These are phyloP conservation scores for Coccomyxa sp. DNA, from an alignment of 139 green algal genomes.

Conservation along the genomic window DNA sequence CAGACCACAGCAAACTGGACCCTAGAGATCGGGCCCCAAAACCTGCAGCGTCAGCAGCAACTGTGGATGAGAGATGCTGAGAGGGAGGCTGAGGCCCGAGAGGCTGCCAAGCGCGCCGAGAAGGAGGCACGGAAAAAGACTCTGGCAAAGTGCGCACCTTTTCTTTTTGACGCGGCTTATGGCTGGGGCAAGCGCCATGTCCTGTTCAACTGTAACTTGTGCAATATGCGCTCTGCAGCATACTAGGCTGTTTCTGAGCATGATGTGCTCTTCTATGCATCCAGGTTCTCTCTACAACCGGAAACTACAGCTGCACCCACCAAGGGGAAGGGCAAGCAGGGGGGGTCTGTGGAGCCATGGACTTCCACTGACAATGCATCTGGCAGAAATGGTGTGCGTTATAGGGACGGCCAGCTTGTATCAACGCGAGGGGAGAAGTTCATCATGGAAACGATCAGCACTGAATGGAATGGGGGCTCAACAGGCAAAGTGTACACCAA, in stretches of 20 bases:
- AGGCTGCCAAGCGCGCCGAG: background rate
- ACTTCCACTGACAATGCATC: background rate
- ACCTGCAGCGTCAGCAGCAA: background rate
- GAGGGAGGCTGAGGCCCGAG: no score
- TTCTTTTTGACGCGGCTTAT: background rate
- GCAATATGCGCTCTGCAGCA: background rate
- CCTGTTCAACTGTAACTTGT: background rate
- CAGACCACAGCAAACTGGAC: background rate
- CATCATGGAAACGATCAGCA: slow-evolving; percentile 44
- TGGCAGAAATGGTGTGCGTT: slow-evolving; percentile 34
- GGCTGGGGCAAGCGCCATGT: background rate
- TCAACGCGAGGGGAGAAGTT: slow-evolving; percentile 64
- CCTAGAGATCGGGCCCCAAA: background rate
- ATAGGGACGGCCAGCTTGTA: slow-evolving; percentile 52
- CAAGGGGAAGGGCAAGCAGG: slow-evolving; percentile 5
- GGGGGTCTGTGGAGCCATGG: background rate
- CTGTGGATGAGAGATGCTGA: background rate
- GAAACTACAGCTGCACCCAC: slow-evolving; percentile 1
- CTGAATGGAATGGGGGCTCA: slow-evolving; percentile 57
- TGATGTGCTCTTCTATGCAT: background rate
- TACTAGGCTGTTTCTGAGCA: background rate
- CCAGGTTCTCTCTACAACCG: background rate
- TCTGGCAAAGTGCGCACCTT: background rate
- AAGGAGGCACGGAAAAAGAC: background rate
- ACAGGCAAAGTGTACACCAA: slow-evolving; percentile 56